These are phyloP conservation scores for Vitis hybrid DNA, from an alignment of 177 flowering plant species.

Conservation along the genomic window DNA sequence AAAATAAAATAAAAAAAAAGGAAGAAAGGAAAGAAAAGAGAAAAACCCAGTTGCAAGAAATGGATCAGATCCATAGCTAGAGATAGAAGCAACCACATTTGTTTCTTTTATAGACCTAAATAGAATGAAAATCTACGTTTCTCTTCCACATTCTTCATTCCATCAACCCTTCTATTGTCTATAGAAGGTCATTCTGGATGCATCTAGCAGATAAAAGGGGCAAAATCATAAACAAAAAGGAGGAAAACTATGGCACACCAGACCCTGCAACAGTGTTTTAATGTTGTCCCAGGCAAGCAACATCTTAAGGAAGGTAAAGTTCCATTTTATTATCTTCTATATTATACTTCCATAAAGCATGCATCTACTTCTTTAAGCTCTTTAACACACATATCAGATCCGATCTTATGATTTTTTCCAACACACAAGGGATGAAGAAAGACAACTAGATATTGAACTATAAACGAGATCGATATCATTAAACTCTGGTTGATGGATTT, in stretches of 20 bases:
- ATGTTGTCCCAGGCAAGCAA: not conserved
- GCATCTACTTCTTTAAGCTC: no score
- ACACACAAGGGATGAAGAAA: no score
- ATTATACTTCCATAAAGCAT: no score
- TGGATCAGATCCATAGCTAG: conserved; percentile 6
- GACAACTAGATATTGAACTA: no score
- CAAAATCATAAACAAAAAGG: not conserved
- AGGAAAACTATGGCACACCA: not conserved
- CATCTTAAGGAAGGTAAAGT: no score
- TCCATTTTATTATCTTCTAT: no score
- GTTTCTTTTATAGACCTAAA: not conserved
- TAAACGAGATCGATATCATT: no score
- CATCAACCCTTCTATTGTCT: not conserved
- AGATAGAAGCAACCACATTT: not conserved
- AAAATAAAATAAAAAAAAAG: no score
- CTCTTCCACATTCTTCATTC: not conserved
- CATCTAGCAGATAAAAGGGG: not conserved
- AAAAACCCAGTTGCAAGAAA: conserved; percentile 10
- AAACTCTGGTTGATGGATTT: no score
- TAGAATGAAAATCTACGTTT: not conserved
- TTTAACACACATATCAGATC: no score
- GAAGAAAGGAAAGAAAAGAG: no score
- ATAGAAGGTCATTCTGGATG: not conserved
- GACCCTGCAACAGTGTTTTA: not conserved
- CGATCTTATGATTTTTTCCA: no score